Base-by-base conservation (phyloP, 1,284 basidiomycete species). In the Ustilago lituana region DNA sequence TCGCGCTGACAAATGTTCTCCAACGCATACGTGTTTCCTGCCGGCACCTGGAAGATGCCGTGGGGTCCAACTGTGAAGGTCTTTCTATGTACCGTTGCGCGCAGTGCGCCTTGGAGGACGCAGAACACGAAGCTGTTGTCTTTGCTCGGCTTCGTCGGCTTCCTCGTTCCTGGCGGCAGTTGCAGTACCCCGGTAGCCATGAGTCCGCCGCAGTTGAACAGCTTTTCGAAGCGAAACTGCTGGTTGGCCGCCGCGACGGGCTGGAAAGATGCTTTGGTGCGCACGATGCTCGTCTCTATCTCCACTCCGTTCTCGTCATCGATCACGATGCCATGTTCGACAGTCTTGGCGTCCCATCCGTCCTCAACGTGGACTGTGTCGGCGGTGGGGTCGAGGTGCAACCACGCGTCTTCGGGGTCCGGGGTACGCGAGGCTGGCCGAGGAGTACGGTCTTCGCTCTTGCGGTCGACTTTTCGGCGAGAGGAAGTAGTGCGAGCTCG, bases 151-250 rank as follows among this genome's bases (percentile, higher is more conserved):
- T 98, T 98, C 49, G 87, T 88, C 2, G 92, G 91, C 83, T 98
- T 98, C 65, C 87, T 85, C 20, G 87, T 87, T 1, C 87, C 85
- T 0, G 90, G 87, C 4, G 92, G 92, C 35, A 98, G 90, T 45
- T 88, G 85, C 31, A 98, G 85, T 52, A 93, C 87, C 0, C 96
- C 96, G 15, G 92, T 90, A 0, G 94, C 94, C 74, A 96, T 89
- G 79, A 92, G 94, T 44, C 92, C 89, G 44, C 88, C 90, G 69
- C 97, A 93, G n/a, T 89, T 89, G 81, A 96, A 96, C n/a, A 95
- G 87, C 83, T 95, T 96, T 80, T 96, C 90, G 81, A 94, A 98
- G 24, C 85, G 85, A 87, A 94, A 98, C 20, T 87, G 85, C 39
- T 86, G 86, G 14, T 86, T 86, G 40, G 70, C 66, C 15, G 86